Evolutionary conservation across 1,284 basidiomycete species (phyloP).

Genomic region (Cutaneotrichosporon cavernicola): DNA sequence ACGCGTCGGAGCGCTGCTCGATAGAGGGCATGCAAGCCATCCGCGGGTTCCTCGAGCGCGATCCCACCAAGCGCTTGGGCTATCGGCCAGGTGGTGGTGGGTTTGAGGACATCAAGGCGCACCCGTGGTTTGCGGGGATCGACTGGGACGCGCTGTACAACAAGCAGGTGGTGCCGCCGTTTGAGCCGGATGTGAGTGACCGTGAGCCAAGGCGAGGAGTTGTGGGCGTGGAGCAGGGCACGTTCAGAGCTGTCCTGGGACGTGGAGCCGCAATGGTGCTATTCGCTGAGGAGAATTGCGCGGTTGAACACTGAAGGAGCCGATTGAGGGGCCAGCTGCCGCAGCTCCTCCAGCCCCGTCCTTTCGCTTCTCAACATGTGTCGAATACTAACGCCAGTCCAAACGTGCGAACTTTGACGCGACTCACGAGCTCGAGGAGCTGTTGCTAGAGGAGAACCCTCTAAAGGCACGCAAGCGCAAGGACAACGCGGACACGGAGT

Average conservation of each 20-base stretch:
- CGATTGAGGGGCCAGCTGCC: too few species aligned
- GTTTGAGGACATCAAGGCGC: constrained; percentile 70
- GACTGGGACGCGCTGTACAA: constrained; percentile 82
- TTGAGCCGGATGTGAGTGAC: constrained; percentile 71
- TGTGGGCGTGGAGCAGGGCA: too few species aligned
- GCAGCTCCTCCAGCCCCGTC: too few species aligned
- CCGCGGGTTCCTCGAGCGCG: constrained; percentile 72
- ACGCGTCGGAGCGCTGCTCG: constrained; percentile 47
- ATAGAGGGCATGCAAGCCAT: constrained; percentile 52
- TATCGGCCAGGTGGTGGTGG: constrained; percentile 77
- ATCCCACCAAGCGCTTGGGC: constrained; percentile 74
- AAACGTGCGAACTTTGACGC: constrained; percentile 99
- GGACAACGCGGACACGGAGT: constrained; percentile 79
- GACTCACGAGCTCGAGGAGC: constrained; percentile 96
- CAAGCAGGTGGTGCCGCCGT: constrained; percentile 79
- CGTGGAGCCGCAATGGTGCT: too few species aligned
- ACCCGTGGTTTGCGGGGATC: constrained; percentile 82
- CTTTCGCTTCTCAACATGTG: too few species aligned
- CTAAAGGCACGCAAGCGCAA: constrained; percentile 91
- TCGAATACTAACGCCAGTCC: constrained; percentile 58
- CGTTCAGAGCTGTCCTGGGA: too few species aligned
- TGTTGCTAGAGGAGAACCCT: constrained; percentile 93
- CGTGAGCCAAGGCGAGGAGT: too few species aligned
- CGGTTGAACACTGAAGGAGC: too few species aligned
- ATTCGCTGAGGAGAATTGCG: too few species aligned